Evolutionary conservation across 148 eudicot genomes (phyloP), one percentile per base, ranked within the genome.

Genomic region (Persicaria maculosa): DNA sequence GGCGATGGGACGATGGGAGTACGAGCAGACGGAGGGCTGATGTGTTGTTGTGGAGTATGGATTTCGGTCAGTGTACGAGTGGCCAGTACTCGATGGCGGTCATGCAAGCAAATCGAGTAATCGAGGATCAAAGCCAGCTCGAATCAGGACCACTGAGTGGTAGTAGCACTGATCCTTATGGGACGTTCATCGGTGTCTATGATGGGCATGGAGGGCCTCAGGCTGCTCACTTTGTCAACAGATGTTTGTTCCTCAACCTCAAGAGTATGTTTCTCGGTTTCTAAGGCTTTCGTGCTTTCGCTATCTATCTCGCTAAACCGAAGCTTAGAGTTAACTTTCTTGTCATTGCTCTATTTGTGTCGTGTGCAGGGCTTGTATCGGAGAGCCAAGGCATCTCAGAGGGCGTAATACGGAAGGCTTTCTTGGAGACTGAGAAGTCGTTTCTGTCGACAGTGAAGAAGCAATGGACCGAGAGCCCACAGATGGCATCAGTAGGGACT

Each of bases 201-300:
- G 97, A 92, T 71, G 97, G 97, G 15, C 97, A 92, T 86, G 97
- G 97, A 69, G 97, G 97, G 16, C 88, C 94, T 15, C 89, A 89
- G 74, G 83, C 94, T 10, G 76, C 97, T 1, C 81, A 79, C 12
- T 92, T 89, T 52, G 90, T 87, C 8, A 92, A 92, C 67, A 79
- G 81, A 47, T 82, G 78, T 54, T 61, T 92, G 40, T 86, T 89
- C 74, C 74, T 73, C 62, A 82, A 85, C 79, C 84, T 92, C 5
- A 89, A 84, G 79, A 89, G 98, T 93, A 91, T 68, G 91, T 76
- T 59, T 73, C 64, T 47, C 75, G 36, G 62, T 48, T 75, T 45
- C 5, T n/a, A n/a, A n/a, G n/a, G n/a, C n/a, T 47, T 43, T 40
- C 59, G 8, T 14, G 16, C n/a, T 31, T 50, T 55, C 73, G 48